phyloP scores from a whole-genome alignment of 371 early-diverging fungal genomes.

The Dichotomocladium elegans region DNA sequence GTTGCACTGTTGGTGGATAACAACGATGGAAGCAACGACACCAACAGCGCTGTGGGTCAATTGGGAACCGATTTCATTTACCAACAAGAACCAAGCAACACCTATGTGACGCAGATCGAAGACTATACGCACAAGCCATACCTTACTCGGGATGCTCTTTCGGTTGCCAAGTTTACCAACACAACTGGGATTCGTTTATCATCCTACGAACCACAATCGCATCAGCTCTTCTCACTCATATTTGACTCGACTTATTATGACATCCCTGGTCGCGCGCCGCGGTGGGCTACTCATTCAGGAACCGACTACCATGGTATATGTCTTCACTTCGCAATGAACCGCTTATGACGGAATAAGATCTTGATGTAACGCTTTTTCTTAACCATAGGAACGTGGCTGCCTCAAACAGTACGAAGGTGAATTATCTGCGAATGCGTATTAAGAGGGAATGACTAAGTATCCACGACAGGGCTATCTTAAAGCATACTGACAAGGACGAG shows the following conservation, averaged over 20 bases:
- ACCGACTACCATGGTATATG: slow-evolving; percentile 80
- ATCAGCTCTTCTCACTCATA: slow-evolving; percentile 74
- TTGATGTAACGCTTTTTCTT: neutral
- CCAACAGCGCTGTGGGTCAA: neutral
- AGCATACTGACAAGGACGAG: slow-evolving; percentile 73
- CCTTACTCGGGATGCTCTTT: slow-evolving; percentile 65
- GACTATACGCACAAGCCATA: slow-evolving; percentile 80
- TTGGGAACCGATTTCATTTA: slow-evolving; percentile 11
- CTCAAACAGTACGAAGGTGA: slow-evolving; percentile 84
- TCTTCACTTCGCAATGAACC: neutral
- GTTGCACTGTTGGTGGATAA: slow-evolving; percentile 48
- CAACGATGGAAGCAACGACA: slow-evolving; percentile 17
- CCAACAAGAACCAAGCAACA: slow-evolving; percentile 21
- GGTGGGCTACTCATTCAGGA: slow-evolving; percentile 91
- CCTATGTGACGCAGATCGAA: slow-evolving; percentile 62
- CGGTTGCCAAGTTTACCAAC: slow-evolving; percentile 50
- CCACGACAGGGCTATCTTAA: slow-evolving; percentile 65
- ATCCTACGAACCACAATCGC: slow-evolving; percentile 74
- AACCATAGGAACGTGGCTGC: slow-evolving; percentile 87
- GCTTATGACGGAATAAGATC: neutral
- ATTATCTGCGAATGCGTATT: too few species aligned
- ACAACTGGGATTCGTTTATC: slow-evolving; percentile 41
- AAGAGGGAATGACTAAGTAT: too few species aligned
- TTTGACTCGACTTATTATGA: slow-evolving; percentile 85
- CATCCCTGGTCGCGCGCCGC: slow-evolving; percentile 86